Percentiles rank a stretch among this genome's conserved stretches.
Conservation (phyloP, 208 protist genomes). For the Tritrichomonas musculus region DNA sequence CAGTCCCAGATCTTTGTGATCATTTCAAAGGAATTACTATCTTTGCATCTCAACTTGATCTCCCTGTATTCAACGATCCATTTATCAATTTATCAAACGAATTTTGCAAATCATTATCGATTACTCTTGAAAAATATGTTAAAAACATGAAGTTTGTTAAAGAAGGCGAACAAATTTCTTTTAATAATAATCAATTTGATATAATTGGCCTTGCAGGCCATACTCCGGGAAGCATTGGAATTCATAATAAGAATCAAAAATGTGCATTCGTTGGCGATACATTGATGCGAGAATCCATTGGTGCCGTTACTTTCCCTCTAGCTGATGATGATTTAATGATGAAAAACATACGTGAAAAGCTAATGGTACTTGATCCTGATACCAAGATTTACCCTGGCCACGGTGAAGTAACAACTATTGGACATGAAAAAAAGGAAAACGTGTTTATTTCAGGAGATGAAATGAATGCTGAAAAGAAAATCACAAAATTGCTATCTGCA, state of each 20-base stretch:
- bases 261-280: background rate
- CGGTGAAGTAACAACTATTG: background rate
- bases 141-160: background rate
- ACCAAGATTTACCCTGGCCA: background rate
- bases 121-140: background rate
- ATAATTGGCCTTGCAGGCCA: background rate
- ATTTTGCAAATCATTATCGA: background rate
- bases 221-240: background rate
- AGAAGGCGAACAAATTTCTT: background rate
- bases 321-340: background rate
- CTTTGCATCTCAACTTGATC: background rate
- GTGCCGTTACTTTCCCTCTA: background rate
- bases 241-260: background rate
- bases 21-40: background rate
- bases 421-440: background rate
- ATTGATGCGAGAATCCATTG: background rate
- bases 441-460: too few relatives aligned
- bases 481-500: too few relatives aligned
- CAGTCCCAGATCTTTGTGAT: background rate
- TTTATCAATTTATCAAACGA: background rate
- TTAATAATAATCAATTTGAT: background rate
- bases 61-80: background rate
- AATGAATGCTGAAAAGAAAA: too few relatives aligned
- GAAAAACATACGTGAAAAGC: background rate
- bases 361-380: background rate